Evolutionary conservation across 78 protist species (phyloP), one percentile per base, ranked within the genome.

Genomic region (Isochrysis galbana): DNA sequence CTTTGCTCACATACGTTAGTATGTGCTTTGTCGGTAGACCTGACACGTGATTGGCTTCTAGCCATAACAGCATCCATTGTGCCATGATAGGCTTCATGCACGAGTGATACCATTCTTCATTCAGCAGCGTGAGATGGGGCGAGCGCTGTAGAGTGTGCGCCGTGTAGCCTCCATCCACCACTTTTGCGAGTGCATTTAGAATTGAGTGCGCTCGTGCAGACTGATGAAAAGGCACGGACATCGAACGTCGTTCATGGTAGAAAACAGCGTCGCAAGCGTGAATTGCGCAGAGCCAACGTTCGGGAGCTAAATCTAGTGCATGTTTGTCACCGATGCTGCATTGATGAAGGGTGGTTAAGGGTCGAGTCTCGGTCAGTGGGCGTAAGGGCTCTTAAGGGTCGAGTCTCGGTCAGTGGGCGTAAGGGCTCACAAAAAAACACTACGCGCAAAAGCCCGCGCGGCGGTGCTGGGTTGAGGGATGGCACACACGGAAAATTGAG

Each of bases 401-500:
- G n/a, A n/a, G n/a, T n/a, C n/a, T n/a, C n/a, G n/a, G n/a, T n/a
- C n/a, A n/a, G n/a, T n/a, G n/a, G n/a, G n/a, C n/a, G n/a, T n/a
- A n/a, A n/a, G n/a, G n/a, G n/a, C n/a, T n/a, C n/a, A n/a, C n/a
- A n/a, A n/a, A n/a, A n/a, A n/a, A n/a, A n/a, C n/a, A n/a, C n/a
- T n/a, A n/a, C n/a, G n/a, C n/a, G n/a, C n/a, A n/a, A n/a, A n/a
- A n/a, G n/a, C n/a, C n/a, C n/a, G n/a, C n/a, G n/a, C n/a, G n/a
- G n/a, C n/a, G n/a, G n/a, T n/a, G n/a, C n/a, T n/a, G n/a, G n/a
- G n/a, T n/a, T n/a, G n/a, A n/a, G n/a, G n/a, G n/a, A n/a, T n/a
- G n/a, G n/a, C n/a, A n/a, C n/a, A n/a, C n/a, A n/a, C 26, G 98
- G 98, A 95, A 93, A 96, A 91, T 96, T 96, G 90, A 96, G 96